Evolutionary conservation across 73 alveolate genomes (phyloP), one percentile per base, ranked within the genome.

Genomic region (Diophrys appendiculata): DNA sequence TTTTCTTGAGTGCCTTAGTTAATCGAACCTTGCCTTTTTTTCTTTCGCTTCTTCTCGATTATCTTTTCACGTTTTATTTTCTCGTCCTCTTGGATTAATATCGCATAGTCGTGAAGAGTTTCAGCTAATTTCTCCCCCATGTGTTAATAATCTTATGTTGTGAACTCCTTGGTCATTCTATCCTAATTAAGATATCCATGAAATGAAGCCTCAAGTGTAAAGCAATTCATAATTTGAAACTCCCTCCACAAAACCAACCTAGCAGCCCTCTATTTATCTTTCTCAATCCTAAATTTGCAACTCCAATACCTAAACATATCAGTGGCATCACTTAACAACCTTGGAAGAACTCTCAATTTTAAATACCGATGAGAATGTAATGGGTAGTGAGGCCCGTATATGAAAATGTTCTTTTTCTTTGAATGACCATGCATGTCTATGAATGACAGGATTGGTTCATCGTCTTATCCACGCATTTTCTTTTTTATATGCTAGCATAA

Each of bases 381-480:
- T 25, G 94, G 94, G 31, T 73, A 87, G 56, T 87, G 78, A 34
- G 94, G 94, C n/a, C 95, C 95, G 70, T 88, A 88, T 43, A 88
- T 77, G 64, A 88, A 88, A 2, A 65, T 83, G 0, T 78, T 54
- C 52, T 88, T 82, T 65, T 86, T 82, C 23, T 79, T 76, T 29
- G 89, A 83, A 70, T 88, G 95, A 26, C 92, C 90, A 68, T 88
- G 95, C 11, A 88, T 73, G 67, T 88, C 95, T 35, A 77, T 69
- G 68, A 88, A 76, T 0, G 88, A 76, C 0, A 83, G 25, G 1
- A 83, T 74, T 29, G 64, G 60, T 2, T 82, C 80, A 27, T 52
- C 32, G 5, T n/a, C 32, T 69, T 33, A 30, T 65, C 65, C 22
- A 80, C 77, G 68, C 65, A 73, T 3, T n/a, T 34, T 53, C 65